A percentile compares a stretch with the other conserved stretches of the same genome.
Conservation (phyloP, 257 asterid species). For the Salvia hispanica region DNA sequence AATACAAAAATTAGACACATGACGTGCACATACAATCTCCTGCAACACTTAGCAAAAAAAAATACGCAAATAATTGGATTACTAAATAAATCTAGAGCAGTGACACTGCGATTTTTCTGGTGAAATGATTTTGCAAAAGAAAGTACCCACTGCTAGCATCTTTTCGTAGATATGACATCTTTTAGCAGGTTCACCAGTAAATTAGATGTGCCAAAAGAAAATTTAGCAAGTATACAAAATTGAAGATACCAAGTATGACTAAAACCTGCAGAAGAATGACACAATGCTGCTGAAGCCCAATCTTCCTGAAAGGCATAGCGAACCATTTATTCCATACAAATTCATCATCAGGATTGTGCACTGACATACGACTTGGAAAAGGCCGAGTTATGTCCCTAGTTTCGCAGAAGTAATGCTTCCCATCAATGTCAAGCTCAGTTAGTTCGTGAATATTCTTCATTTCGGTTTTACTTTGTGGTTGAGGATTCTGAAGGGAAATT, state of each 20-base stretch:
- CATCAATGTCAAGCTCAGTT: slow-evolving; percentile 90
- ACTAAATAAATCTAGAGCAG: slow-evolving; percentile 14
- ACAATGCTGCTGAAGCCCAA: slow-evolving; percentile 92
- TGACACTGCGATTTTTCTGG: background rate
- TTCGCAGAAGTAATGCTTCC: slow-evolving; percentile 92
- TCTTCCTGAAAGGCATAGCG: slow-evolving; percentile 73
- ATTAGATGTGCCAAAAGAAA: slow-evolving; percentile 19
- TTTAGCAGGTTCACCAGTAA: slow-evolving; percentile 12
- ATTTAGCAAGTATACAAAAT: slow-evolving; percentile 30
- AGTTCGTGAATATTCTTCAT: slow-evolving; percentile 81
- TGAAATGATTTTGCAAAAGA: slow-evolving; percentile 8
- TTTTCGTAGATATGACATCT: slow-evolving; percentile 2
- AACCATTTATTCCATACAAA: slow-evolving; percentile 98
- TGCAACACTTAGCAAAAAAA: slow-evolving; percentile 8
- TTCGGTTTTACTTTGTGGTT: slow-evolving; percentile 88
- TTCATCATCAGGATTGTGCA: slow-evolving; percentile 84
- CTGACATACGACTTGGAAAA: slow-evolving; percentile 90
- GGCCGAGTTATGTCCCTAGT: slow-evolving; percentile 92
- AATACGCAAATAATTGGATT: slow-evolving; percentile 5
- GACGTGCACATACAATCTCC: background rate
- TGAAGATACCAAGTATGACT: slow-evolving; percentile 46
- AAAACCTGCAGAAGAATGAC: slow-evolving; percentile 91
- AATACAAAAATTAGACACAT: background rate
- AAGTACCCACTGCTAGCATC: slow-evolving; percentile 21
- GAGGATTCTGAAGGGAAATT: slow-evolving; percentile 85